Evolutionary conservation across 345 rosid genomes (phyloP).

Genomic region (Lepidium sativum): DNA sequence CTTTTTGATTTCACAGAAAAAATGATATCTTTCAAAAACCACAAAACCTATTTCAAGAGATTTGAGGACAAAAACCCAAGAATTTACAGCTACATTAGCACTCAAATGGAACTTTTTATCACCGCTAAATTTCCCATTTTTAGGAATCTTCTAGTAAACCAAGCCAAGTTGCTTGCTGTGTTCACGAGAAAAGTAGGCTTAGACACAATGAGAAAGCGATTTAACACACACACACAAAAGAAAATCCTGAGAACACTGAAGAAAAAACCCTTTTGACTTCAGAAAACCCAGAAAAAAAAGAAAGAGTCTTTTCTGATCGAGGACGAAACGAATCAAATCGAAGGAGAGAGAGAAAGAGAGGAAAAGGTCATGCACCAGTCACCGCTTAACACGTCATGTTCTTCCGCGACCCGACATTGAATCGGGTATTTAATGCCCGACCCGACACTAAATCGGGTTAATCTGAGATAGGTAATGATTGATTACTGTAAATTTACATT

Average conservation of each 20-base stretch:
- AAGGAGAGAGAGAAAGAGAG: constrained; percentile 10
- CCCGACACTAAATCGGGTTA: neutral
- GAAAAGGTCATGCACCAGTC: constrained; percentile 23
- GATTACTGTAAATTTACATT: neutral
- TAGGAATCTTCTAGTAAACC: constrained; percentile 11
- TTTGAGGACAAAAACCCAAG: neutral
- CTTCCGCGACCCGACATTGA: constrained; percentile 5
- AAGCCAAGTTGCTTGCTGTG: constrained; percentile 1
- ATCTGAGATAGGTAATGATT: constrained; percentile 2
- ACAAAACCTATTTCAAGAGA: neutral
- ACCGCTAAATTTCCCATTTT: neutral
- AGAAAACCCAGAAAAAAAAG: constrained; percentile 9
- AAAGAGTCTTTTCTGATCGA: constrained; percentile 12
- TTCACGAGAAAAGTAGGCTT: constrained; percentile 11
- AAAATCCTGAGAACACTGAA: constrained; percentile 2
- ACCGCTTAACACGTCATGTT: constrained; percentile 23
- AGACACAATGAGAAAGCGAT: neutral
- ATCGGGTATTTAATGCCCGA: constrained; percentile 9
- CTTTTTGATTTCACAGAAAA: constrained; percentile 6
- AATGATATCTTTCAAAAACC: neutral
- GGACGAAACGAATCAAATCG: constrained; percentile 25
- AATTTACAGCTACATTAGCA: constrained; percentile 19
- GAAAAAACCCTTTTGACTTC: constrained; percentile 20
- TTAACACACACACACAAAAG: neutral
- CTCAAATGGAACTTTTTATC: neutral